These are phyloP conservation scores for Cenchrus purpureus DNA, from an alignment of 176 grass and related monocot genomes.

Conservation along the genomic window DNA sequence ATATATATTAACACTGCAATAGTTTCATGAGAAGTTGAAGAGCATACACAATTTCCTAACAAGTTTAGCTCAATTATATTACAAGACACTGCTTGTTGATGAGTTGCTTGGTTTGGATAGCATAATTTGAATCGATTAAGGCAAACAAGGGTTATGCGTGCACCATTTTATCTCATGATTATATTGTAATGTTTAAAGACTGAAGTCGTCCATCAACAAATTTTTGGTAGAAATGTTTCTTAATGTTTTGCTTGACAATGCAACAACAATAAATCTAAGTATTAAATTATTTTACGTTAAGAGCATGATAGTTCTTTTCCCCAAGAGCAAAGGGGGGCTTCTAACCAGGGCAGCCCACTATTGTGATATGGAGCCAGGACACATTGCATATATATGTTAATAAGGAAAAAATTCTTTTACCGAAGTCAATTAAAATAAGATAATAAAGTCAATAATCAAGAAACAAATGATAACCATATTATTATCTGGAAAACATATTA, in stretches of 20 bases:
- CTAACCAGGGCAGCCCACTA: neutral
- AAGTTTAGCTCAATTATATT: neutral
- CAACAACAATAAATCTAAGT: neutral
- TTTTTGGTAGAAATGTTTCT: neutral
- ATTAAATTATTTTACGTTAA: neutral
- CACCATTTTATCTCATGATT: neutral
- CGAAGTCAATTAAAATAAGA: constrained; percentile 3
- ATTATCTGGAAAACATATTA: constrained; percentile 10
- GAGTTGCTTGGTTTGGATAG: neutral
- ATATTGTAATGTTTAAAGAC: neutral
- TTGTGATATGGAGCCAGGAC: neutral
- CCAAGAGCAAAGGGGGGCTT: neutral
- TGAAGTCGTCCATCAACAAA: neutral
- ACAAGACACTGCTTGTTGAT: neutral
- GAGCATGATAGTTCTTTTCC: neutral
- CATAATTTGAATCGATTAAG: neutral
- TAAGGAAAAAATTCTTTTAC: neutral
- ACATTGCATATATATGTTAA: neutral
- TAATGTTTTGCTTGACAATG: neutral
- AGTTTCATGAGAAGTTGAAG: neutral
- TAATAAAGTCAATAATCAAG: constrained; percentile 23
- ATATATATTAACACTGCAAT: neutral
- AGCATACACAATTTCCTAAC: neutral
- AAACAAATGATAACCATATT: neutral
- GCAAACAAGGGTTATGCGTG: neutral